Evolutionary conservation across 1,284 basidiomycete genomes (phyloP).

Genomic region (Naganishia cerealis): DNA sequence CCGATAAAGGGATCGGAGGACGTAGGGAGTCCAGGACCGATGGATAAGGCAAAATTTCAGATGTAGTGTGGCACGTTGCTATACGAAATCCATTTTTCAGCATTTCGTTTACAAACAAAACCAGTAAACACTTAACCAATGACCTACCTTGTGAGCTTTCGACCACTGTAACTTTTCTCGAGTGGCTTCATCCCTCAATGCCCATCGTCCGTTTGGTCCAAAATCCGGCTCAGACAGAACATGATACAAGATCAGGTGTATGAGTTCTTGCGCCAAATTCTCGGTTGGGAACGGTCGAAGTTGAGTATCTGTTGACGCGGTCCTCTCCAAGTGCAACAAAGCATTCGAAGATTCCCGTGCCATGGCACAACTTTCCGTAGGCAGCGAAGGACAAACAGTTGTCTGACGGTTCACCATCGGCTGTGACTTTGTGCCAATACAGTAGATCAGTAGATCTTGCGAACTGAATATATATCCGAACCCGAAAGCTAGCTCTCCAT

Average conservation of each 20-base stretch:
- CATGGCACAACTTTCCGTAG: not conserved
- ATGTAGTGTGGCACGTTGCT: constrained; percentile 27
- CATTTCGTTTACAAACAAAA: not conserved
- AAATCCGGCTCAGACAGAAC: constrained; percentile 26
- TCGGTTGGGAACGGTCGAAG: constrained; percentile 28
- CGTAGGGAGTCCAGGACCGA: constrained; percentile 34
- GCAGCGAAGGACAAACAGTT: not conserved
- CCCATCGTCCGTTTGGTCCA: constrained; percentile 33
- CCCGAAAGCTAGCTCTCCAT: too few species aligned
- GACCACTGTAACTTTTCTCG: constrained; percentile 24
- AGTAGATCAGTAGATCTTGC: too few species aligned
- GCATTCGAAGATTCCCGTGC: not conserved
- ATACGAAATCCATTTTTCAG: not conserved
- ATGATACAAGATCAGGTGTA: constrained; percentile 32
- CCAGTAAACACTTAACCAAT: not conserved
- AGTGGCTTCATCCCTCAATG: constrained; percentile 7
- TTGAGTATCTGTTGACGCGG: not conserved
- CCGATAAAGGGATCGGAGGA: constrained; percentile 29
- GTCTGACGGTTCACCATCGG: not conserved
- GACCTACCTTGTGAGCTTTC: constrained; percentile 30
- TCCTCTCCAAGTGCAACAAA: not conserved
- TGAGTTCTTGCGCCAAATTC: constrained; percentile 25
- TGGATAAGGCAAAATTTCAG: constrained; percentile 33
- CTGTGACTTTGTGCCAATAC: not conserved
- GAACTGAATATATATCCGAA: too few species aligned